A percentile compares a stretch with the other conserved stretches of the same genome.
Conservation (phyloP, 257 asterid species). For the Lycium barbarum region DNA sequence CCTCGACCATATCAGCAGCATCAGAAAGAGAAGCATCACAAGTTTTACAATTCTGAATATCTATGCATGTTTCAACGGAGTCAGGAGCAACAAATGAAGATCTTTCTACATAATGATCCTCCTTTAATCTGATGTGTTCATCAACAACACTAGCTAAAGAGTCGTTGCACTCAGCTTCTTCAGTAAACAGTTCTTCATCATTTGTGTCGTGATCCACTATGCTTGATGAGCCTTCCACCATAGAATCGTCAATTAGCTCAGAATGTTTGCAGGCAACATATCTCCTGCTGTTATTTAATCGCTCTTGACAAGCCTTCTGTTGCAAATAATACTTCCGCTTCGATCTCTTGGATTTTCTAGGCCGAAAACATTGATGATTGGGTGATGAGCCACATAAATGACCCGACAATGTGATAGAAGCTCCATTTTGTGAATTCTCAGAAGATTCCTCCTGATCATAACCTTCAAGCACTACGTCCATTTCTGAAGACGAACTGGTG, state of each 20-base stretch:
- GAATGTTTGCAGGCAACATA: slow-evolving; percentile 59
- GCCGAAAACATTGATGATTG: slow-evolving; percentile 59
- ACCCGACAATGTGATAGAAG: slow-evolving; percentile 46
- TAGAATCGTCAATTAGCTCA: slow-evolving; percentile 36
- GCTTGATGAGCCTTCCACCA: slow-evolving; percentile 47
- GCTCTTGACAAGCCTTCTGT: slow-evolving; percentile 71
- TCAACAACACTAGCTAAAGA: slow-evolving; percentile 31
- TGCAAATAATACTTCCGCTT: slow-evolving; percentile 68
- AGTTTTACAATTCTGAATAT: slow-evolving; percentile 41
- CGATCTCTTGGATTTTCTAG: slow-evolving; percentile 77
- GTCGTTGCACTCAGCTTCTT: slow-evolving; percentile 36
- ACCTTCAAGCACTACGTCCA: slow-evolving; percentile 79
- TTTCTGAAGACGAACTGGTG: slow-evolving; percentile 62
- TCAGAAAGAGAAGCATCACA: slow-evolving; percentile 49
- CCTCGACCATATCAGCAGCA: slow-evolving; percentile 50
- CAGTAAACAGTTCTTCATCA: slow-evolving; percentile 45
- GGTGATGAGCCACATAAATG: slow-evolving; percentile 53
- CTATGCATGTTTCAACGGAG: slow-evolving; percentile 40
- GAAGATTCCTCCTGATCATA: slow-evolving; percentile 46
- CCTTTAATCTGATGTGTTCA: slow-evolving; percentile 39
- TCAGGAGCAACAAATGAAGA: slow-evolving; percentile 58
- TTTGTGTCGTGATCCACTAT: slow-evolving; percentile 43
- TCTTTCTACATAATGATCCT: slow-evolving; percentile 42
- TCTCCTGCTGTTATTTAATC: slow-evolving; percentile 58
- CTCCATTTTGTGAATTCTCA: slow-evolving; percentile 45